phyloP scores from a whole-genome alignment of 495 filamentous ascomycete species.

The Penicilliopsis zonata region DNA sequence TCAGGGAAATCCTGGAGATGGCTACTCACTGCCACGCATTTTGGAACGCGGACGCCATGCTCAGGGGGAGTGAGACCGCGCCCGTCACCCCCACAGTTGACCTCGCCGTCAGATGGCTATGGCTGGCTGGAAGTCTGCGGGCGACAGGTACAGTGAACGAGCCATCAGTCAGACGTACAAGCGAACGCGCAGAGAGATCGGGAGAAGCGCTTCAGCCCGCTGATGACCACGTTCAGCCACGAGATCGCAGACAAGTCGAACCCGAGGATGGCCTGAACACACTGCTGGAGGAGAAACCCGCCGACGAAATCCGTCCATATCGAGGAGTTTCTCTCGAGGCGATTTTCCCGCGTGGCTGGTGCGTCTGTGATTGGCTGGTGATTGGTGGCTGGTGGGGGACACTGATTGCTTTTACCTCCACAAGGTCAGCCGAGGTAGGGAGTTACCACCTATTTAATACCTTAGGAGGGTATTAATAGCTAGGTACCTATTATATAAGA shows the following conservation, averaged over 20 bases:
- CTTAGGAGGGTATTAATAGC: no score
- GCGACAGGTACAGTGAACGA: slow-evolving; percentile 23
- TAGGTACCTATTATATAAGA: slow-evolving; percentile 5
- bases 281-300: background rate
- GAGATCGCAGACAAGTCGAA: background rate
- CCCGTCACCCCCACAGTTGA: slow-evolving; percentile 39
- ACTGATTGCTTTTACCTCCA: no score
- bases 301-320: no score
- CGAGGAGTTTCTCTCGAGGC: no score
- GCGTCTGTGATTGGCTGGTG: no score
- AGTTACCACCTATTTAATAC: no score
- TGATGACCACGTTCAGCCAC: slow-evolving; percentile 1
- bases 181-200: background rate
- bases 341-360: no score
- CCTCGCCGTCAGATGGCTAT: slow-evolving; percentile 43
- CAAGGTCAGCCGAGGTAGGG: no score
- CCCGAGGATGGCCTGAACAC: background rate
- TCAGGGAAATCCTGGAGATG: slow-evolving; percentile 3
- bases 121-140: slow-evolving; percentile 30
- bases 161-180: slow-evolving; percentile 26
- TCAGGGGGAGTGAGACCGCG: slow-evolving; percentile 12
- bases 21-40: slow-evolving; percentile 42
- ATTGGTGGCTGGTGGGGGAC: no score
- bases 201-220: no score
- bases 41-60: slow-evolving; percentile 38